Evolutionary conservation across 306 rosid species (phyloP).

Genomic region (Crotalaria pallida): DNA sequence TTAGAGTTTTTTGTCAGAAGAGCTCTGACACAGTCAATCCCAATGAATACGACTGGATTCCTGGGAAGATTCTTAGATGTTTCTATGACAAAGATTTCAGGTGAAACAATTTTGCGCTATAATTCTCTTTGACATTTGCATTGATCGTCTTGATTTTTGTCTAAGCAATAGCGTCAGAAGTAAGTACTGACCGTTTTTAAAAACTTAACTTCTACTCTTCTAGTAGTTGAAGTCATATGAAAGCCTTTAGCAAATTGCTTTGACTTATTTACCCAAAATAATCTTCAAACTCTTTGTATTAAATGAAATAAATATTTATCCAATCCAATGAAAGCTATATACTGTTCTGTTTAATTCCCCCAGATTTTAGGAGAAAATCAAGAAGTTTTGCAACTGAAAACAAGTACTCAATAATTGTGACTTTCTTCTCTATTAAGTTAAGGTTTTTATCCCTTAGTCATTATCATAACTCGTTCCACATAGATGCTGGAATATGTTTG

Average conservation of each 20-base stretch:
- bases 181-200: not conserved
- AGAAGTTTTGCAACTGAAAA: not conserved
- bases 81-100: slow-evolving; percentile 96
- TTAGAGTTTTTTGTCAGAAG: slow-evolving; percentile 59
- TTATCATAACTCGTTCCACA: not conserved
- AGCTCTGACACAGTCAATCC: slow-evolving; percentile 40
- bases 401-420: not conserved
- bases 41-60: slow-evolving; percentile 75
- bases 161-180: slow-evolving; percentile 4
- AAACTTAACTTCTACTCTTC: not conserved
- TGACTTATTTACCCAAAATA: not conserved
- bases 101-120: slow-evolving; percentile 34
- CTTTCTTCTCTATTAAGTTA: not conserved
- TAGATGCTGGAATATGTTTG: not conserved
- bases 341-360: not conserved
- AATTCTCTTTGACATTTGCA: not conserved
- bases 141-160: slow-evolving; percentile 5
- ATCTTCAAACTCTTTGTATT: not conserved
- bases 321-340: not conserved
- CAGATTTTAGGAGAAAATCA: not conserved
- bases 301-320: not conserved
- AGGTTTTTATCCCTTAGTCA: not conserved
- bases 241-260: not conserved
- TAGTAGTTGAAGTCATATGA: not conserved
- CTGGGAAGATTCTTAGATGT: slow-evolving; percentile 90